Base-by-base conservation (phyloP, 768 basidiomycete genomes). In the Tephrocybe sp. region DNA sequence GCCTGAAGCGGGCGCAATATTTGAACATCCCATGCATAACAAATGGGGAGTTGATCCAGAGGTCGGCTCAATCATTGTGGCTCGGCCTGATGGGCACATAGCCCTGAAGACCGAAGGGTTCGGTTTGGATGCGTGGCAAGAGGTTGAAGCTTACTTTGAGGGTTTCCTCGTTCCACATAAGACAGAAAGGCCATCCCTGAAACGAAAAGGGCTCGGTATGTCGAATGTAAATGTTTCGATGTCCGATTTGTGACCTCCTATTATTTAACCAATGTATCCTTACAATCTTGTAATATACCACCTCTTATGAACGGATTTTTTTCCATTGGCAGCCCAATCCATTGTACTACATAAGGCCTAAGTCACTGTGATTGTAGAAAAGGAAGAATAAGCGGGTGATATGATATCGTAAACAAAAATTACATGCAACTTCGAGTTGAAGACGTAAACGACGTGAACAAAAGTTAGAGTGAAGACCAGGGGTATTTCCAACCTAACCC, bases 1-100 rank as follows among this genome's bases (percentile, higher is more conserved):
- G 2, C 55, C 55, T 0, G 55, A 53, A 25, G 55, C 55, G 7
- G 55, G 51, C 3, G 37, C 48, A 8, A 53, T 56, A 23, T 50
- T 56, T n/a, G 51, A 56, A 30, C 51, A 53, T 33, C 55, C 55
- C 3, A 45, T 56, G 51, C 55, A 56, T 16, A 47, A n/a, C 23
- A 56, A 56, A 47, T 56, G 48, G 55, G 55, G 51, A 24, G 51
- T 56, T 0, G 51, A 56, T 31, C 44, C 51, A 1, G 30, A 42
- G 1, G 47, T 44, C 4, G 55, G 55, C 21, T 52, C 55, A 21
- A 56, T 56, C 29, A 34, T 56, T 18, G 55, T 56, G 29, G 51
- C 43, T 1, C 45, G 55, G 19, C 55, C 55, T 4, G 55, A 56
- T 29, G 55, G 55, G 4, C 55, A 53, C 25, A 19, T 53, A 33